Evolutionary conservation across 2,329 filamentous ascomycete species (phyloP), one percentile per base, ranked within the genome.

Genomic region (Fusarium circinatum): DNA sequence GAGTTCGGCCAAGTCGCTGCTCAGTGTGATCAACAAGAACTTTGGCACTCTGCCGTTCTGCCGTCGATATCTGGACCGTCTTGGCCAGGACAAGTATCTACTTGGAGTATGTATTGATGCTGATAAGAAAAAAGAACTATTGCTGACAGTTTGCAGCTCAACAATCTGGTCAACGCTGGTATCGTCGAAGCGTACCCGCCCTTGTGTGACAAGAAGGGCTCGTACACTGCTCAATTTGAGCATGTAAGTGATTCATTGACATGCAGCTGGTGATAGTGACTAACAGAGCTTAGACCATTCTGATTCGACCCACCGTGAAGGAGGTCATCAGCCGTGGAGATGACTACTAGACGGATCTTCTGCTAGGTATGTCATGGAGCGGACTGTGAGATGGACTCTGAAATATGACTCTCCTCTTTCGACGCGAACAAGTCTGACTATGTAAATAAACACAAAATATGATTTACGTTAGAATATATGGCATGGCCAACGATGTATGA

Each of bases 71-170:
- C 87, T 98, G 68, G 95, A 98, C 84, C 92, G 95, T 62, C 84
- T 98, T n/a, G 95, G 96, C 32, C 94, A 97, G 82, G 94, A 98
- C 70, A 98, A 98, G 83, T 98, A 98, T 81, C 89, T 98, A 42
- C 87, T 98, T 13, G 95, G 95, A 51, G 93, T 96, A 86, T 82
- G 91, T 74, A 63, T 32, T 26, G 28, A 26, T 28, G 1, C 9
- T 10, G 15, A 41, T 8, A 55, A n/a, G 15, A 10, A 42, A 42
- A 12, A 32, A 15, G 20, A 22, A 41, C 22, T 47, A 28, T 12
- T 45, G 36, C 69, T 75, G 71, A 74, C 36, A 36, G 9, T 42
- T 41, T 51, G 28, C 38, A 95, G 92, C 86, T 98, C 82, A 98
- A 97, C 84, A 96, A 92, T 79, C 87, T 98, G 47, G 94, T 98